Evolutionary conservation across 208 protist species (phyloP), one percentile per base, ranked within the genome.

Genomic region (Angomonas desouzai): DNA sequence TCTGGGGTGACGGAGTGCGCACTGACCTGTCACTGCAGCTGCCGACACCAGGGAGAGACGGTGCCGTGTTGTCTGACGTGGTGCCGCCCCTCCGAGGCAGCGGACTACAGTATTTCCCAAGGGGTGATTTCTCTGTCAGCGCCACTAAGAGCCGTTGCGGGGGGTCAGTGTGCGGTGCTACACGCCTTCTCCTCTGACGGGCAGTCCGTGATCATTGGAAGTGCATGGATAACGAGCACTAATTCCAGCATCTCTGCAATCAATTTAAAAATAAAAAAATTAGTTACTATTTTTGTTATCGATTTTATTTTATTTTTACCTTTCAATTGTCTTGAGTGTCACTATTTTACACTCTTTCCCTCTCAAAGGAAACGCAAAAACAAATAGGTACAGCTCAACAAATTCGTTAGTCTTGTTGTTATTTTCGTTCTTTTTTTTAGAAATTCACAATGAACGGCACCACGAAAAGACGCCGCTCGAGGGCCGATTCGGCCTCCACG

Each of bases 101-200:
- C 25, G 22, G 18, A 20, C 36, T 66, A 36, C 18, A 47, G 25
- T 49, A 16, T 76, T 23, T 1, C 20, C 30, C 23, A 29, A 29
- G 62, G 48, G 32, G 34, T 30, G 27, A 76, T 88, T 0, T 30
- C 53, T 9, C 79, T 87, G 16, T 67, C 76, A 4, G 60, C 49
- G 4, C 70, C 82, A 0, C 66, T 85, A 33, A 82, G 86, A 1
- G 80, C 83, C n/a, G 18, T 85, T n/a, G 76, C 81, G 10, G 7
- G 78, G 3, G 86, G 86, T 6, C 86, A 92, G 67, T 72, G 75
- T 33, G 59, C 89, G 3, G 83, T 89, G 32, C 60, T 72, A 0
- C 89, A 92, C 66, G 34, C 63, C 9, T 38, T 75, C 25, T 43
- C 2, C 56, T 25, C 16, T 32, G 36, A 16, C 28, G 20, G 33